Evolutionary conservation across 495 filamentous ascomycete genomes (phyloP), one percentile per base, ranked within the genome.

Genomic region (Polyplosphaeria fusca): DNA sequence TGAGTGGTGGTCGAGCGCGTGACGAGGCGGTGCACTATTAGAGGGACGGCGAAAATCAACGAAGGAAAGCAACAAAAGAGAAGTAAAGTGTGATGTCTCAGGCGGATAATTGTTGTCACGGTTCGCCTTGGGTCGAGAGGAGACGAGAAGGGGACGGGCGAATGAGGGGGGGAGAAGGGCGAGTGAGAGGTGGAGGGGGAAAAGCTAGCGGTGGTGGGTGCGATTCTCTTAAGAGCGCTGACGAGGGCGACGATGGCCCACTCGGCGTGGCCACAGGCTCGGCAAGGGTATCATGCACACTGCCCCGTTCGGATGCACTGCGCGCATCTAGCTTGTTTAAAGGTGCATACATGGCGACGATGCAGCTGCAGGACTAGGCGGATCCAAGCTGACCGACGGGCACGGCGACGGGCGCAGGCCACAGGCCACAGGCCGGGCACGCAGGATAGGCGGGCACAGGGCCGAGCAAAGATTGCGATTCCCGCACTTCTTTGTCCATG

Each of bases 1-100:
- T 82, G 75, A 72, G 64, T 63, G 65, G 60, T 62, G 55, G 63
- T 43, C 43, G 52, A 57, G 61, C 56, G 64, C 65, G 65, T 58
- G 67, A 64, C 40, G 68, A 47, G 40, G 50, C 35, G 40, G 45
- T 43, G 41, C 42, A 61, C 61, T 44, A 56, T 52, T 64, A 63
- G 61, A 52, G 60, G 67, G 67, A 65, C 51, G 56, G 56, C 46
- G 48, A 54, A 44, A 63, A 67, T 35, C 58, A 67, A 77, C 61
- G 63, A 70, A 72, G 67, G 68, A 70, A 64, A 74, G 64, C 68
- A 76, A 70, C 71, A 76, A 69, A 76, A 79, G 78, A 72, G 73
- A 70, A 77, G 73, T 11, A 74, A 64, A 70, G 71, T n/a, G 64
- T 43, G 55, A 48, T 51, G 40, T 61, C 54, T 60, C 56, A 52